Evolutionary conservation across 2,329 filamentous ascomycete genomes (phyloP), one percentile per base, ranked within the genome.

Genomic region (Diplodia seriata): DNA sequence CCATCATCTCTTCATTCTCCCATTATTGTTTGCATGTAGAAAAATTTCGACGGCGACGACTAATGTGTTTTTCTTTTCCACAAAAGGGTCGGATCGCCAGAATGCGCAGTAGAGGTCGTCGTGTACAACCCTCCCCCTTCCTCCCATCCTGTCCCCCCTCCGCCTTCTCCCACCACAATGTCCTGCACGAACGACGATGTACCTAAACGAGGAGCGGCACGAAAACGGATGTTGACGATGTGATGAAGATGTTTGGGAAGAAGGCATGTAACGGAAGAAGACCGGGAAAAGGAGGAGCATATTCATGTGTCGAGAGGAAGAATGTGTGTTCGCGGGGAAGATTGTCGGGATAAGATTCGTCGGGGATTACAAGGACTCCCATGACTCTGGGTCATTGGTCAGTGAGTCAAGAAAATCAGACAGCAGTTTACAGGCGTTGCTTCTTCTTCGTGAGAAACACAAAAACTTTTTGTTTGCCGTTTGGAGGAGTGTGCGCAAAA

Each of bases 1-100:
- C 36, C 54, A 40, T 33, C 12, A n/a, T 55, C 18, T 55, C n/a
- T 40, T 55, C 29, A 36, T 36, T 33, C 18, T 57, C 36, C n/a
- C 50, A 8, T 29, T 53, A 18, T 53, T 53, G 26, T 47, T 29
- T 47, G 20, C 56, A 47, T 59, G 56, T 59, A 59, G 56, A 59
- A 59, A 57, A 59, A 14, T 26, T 53, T 59, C 56, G 56, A 59
- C 56, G 56, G 56, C 56, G 56, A 59, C 56, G 56, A 59, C 56
- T 59, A 59, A 59, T 59, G 56, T 59, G 38, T 59, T 36, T 59
- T 59, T 31, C 43, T 26, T 31, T 47, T 57, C n/a, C 54, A 23
- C 56, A 59, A 57, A 47, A 43, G 56, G 38, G 38, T 59, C 36
- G 38, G 54, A 57, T 40, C 54, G 54, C 33, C 54, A 18, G n/a